Percentiles rank a stretch among this genome's conserved stretches.
phyloP scores from a whole-genome alignment of 2,329 filamentous ascomycete genomes.

The Aureobasidium pullulans region DNA sequence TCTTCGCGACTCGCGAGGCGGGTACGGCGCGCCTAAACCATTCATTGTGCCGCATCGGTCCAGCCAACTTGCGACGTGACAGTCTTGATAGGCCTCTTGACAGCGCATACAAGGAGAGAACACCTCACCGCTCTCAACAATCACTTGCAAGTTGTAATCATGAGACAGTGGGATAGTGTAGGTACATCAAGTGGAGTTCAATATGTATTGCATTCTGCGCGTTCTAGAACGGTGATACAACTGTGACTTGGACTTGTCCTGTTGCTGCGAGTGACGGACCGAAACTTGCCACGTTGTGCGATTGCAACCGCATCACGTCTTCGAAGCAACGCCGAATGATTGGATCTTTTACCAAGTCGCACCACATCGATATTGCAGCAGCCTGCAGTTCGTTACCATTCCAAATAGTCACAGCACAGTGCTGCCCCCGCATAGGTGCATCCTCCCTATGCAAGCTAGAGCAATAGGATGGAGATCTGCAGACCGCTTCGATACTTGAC shows the following conservation, averaged over 20 bases:
- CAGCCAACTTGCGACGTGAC: neutral
- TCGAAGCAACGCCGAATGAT: neutral
- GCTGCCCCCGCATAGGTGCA: constrained; percentile 6
- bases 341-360: neutral
- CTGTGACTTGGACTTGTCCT: neutral
- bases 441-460: neutral
- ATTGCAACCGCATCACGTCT: neutral
- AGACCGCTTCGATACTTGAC: constrained; percentile 8
- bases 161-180: neutral
- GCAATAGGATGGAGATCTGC: constrained; percentile 10
- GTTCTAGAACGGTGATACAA: constrained; percentile 10
- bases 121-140: neutral
- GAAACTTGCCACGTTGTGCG: constrained; percentile 6
- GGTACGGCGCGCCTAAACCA: neutral
- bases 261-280: neutral
- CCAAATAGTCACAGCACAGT: constrained; percentile 1
- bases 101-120: neutral
- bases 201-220: neutral
- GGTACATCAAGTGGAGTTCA: neutral
- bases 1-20: neutral
- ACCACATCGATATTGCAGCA: neutral
- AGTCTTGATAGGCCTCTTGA: neutral
- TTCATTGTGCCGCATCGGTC: neutral
- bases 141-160: neutral
- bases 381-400: constrained; percentile 3